Evolutionary conservation across 257 asterid genomes (phyloP).

Genomic region (Nicotiana benthamiana): DNA sequence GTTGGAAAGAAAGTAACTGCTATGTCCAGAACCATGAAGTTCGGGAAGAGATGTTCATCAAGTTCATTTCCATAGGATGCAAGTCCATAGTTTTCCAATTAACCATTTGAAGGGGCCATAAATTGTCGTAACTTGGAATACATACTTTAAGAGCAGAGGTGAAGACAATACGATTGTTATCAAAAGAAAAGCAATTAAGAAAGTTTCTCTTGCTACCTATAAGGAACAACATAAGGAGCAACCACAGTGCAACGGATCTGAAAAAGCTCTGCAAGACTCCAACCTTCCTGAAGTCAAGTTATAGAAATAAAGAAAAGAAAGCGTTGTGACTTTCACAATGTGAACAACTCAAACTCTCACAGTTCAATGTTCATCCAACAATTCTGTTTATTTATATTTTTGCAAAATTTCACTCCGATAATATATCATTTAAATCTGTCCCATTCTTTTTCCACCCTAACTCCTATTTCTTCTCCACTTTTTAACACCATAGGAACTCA

Average conservation of each 20-base stretch:
- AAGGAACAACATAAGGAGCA: constrained; percentile 95
- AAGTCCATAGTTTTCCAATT: not conserved
- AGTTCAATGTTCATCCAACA: not conserved
- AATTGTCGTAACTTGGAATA: not conserved
- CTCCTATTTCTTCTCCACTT: not conserved
- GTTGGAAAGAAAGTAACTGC: not conserved
- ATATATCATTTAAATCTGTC: not conserved
- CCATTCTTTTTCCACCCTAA: not conserved
- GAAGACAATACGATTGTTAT: not conserved
- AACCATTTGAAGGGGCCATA: not conserved
- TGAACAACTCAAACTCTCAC: not conserved
- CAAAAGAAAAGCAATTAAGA: not conserved
- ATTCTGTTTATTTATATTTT: not conserved
- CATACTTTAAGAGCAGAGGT: not conserved
- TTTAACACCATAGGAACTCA: not conserved
- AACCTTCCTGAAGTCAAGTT: constrained; percentile 73
- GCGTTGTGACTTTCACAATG: not conserved
- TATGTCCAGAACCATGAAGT: not conserved
- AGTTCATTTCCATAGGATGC: not conserved
- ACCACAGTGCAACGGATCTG: constrained; percentile 67
- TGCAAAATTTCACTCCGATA: not conserved
- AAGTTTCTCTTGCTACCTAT: constrained; percentile 44
- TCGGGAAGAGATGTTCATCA: not conserved
- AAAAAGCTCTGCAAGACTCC: constrained; percentile 96
- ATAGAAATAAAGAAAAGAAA: not conserved